Base-by-base conservation (phyloP, 768 basidiomycete genomes). In the Trametes gibbosa region DNA sequence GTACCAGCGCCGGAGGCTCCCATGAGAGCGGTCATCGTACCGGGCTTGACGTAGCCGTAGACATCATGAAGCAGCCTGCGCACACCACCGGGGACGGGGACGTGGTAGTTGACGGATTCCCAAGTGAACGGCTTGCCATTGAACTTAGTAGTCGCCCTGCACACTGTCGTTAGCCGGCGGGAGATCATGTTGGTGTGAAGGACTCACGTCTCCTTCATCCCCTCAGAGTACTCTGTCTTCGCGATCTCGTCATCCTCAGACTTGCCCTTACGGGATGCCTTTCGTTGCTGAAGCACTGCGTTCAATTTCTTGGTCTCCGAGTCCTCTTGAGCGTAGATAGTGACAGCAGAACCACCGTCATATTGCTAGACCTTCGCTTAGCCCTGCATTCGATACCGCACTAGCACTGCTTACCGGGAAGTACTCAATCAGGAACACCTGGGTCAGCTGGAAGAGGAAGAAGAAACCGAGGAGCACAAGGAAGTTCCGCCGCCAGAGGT, bases 21-120 rank as follows among this genome's bases (percentile, higher is more conserved):
- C 91, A 95, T 92, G 10, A 95, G 78, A 0, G 92, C 93, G 0
- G 92, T 93, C 61, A 94, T 71, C n/a, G 86, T 91, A 2, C 92
- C 93, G 10, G 93, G 93, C 65, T 87, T 87, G 42, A 92, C 89
- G 67, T 85, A 93, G 0, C 92, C 92, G 61, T 78, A 81, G 17
- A 94, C 83, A 63, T 91, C 84, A 65, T 92, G 83, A 37, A 94
- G 79, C 10, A 94, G 76, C 42, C 83, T 79, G 8, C 74, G 77
- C 14, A 76, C 77, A 8, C 87, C 88, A 24, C 79, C 80, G 0
- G 83, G 77, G 0, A 86, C 81, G 0, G 88, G 90, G 0, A 93
- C 87, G 65, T 81, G 78, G 65, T 95, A 95, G 70, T 87, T 88
- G 52, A 92, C 73, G 29, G 76, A 73, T 66, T 90, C 85, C 91